These are phyloP conservation scores for Gnomoniopsis smithogilvyi DNA, from an alignment of 2,329 filamentous ascomycete genomes.

Conservation along the genomic window DNA sequence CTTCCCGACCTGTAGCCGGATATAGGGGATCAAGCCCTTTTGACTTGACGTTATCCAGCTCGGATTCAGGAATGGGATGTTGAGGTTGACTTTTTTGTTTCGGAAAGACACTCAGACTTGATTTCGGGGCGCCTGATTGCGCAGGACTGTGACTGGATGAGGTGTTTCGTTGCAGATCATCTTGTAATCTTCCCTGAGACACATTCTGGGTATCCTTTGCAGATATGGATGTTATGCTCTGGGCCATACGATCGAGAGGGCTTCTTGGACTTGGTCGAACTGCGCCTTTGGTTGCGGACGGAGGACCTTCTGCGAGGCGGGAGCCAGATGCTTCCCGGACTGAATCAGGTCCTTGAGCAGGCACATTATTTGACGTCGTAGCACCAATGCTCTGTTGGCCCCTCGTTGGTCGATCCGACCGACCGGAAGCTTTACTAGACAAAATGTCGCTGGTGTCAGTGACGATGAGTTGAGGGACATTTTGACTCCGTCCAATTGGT, in stretches of 20 bases:
- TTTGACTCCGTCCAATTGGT: background rate
- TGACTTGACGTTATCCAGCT: background rate
- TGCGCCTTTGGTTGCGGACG: background rate
- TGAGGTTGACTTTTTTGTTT: background rate
- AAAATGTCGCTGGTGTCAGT: background rate
- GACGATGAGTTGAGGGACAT: background rate
- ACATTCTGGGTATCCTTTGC: too few relatives aligned
- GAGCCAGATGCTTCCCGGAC: background rate
- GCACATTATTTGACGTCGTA: background rate
- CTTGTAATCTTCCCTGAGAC: too few relatives aligned
- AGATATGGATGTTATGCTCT: too few relatives aligned
- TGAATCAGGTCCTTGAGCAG: background rate
- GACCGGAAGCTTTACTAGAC: background rate
- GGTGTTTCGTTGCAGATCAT: too few relatives aligned
- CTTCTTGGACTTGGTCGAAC: background rate
- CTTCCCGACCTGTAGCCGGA: background rate
- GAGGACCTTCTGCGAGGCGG: background rate
- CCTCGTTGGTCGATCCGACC: background rate
- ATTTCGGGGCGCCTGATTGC: too few relatives aligned
- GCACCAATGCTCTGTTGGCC: background rate
- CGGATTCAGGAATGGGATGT: background rate
- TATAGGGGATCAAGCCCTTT: background rate
- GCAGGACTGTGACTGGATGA: too few relatives aligned
- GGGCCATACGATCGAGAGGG: background rate
- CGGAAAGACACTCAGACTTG: too few relatives aligned